These are phyloP conservation scores for Globisporangium cystogenes DNA, from an alignment of 352 stramenopile species.

Conservation along the genomic window DNA sequence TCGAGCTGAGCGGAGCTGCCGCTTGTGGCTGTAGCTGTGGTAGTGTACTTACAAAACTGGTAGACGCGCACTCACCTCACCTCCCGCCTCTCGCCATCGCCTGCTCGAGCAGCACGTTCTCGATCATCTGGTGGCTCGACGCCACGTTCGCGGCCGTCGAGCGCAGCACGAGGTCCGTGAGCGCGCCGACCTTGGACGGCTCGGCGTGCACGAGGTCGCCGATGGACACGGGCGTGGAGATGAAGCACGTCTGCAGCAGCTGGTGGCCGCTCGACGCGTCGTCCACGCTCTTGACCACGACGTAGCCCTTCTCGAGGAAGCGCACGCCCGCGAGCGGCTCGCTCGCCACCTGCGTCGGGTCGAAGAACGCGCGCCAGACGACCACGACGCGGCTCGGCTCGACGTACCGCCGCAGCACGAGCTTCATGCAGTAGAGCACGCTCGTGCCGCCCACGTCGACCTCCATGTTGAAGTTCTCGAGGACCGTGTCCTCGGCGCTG, in stretches of 20 bases:
- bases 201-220: constrained; percentile 4
- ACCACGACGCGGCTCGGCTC: constrained; percentile 57
- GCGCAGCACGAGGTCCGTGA: constrained; percentile 34
- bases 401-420: constrained; percentile 57
- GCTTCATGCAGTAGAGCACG: constrained; percentile 52
- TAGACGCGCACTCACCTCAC: background rate
- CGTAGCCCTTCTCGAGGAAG: constrained; percentile 61
- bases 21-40: too few relatives aligned
- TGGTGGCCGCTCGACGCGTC: constrained; percentile 12
- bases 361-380: constrained; percentile 52
- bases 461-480: constrained; percentile 59
- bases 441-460: constrained; percentile 35
- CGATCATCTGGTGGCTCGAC: constrained; percentile 43
- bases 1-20: too few relatives aligned
- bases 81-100: constrained; percentile 9
- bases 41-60: background rate
- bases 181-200: constrained; percentile 23
- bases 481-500: constrained; percentile 39
- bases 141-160: constrained; percentile 28
- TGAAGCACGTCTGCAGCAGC: constrained; percentile 37
- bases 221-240: constrained; percentile 27
- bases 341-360: constrained; percentile 47
- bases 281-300: constrained; percentile 32
- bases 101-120: constrained; percentile 41
- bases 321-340: constrained; percentile 36